These are phyloP conservation scores for Tolypocladium endophyticum DNA, from an alignment of 2,329 filamentous ascomycete species.

Conservation along the genomic window DNA sequence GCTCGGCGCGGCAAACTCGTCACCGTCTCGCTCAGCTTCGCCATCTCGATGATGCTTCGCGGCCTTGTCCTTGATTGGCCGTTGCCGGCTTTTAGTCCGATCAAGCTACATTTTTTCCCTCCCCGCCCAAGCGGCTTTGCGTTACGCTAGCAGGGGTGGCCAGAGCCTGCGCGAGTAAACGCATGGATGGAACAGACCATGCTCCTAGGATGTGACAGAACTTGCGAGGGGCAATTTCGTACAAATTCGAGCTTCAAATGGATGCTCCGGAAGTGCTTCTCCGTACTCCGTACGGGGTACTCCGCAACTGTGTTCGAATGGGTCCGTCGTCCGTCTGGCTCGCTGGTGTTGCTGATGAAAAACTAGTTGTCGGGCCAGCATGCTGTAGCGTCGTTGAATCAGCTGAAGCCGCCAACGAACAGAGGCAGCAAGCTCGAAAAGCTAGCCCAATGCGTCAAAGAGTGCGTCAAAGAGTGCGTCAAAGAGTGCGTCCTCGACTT, in stretches of 20 bases:
- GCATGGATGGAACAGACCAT: background rate
- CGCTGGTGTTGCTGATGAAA: background rate
- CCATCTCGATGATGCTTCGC: background rate
- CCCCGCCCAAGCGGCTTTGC: background rate
- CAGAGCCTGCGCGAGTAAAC: background rate
- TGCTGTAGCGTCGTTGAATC: background rate
- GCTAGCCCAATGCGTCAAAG: no score
- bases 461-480: no score
- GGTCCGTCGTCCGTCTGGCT: background rate
- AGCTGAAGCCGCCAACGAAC: background rate
- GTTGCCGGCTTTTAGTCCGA: background rate
- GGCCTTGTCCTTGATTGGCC: background rate
- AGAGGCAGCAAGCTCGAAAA: background rate
- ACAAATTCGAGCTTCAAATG: background rate
- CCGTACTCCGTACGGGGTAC: no score
- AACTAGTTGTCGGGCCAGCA: background rate
- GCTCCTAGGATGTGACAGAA: background rate
- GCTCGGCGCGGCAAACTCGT: background rate
- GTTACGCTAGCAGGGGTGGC: background rate
- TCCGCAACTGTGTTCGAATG: background rate
- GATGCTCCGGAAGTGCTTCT: background rate
- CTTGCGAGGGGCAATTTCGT: background rate
- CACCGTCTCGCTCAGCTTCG: background rate
- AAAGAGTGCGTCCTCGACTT: no score
- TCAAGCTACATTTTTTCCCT: background rate